phyloP scores from a whole-genome alignment of 805 yeast species.

The Candida vaughaniae region DNA sequence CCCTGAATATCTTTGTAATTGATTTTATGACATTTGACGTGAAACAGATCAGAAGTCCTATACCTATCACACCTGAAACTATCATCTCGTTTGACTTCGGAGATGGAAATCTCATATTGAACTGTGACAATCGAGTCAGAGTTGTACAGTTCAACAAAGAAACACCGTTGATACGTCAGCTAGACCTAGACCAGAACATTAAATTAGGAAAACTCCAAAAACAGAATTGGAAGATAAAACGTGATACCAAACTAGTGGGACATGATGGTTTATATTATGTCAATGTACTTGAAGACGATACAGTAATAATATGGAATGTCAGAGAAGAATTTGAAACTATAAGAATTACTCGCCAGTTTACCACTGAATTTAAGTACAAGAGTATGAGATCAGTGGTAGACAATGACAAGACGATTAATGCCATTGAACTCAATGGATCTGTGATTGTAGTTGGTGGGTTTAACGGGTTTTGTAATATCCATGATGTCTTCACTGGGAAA shows the following conservation, averaged over 20 bases:
- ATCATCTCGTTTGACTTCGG: conserved; percentile 33
- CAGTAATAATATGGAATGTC: conserved; percentile 43
- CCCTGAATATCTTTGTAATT: conserved; percentile 16
- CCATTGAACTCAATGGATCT: conserved; percentile 33
- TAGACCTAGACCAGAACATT: conserved; percentile 7
- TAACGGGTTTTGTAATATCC: conserved; percentile 42
- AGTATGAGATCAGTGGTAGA: conserved; percentile 8
- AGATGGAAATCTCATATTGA: conserved; percentile 26
- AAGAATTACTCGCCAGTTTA: conserved; percentile 17
- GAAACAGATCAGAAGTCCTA: conserved; percentile 5
- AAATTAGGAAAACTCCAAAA: conserved; percentile 14
- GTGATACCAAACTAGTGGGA: conserved; percentile 31
- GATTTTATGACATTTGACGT: conserved; percentile 15
- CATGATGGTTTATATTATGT: conserved; percentile 42
- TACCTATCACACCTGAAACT: conserved; percentile 5
- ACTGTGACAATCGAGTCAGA: conserved; percentile 18
- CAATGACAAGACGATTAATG: conserved; percentile 14
- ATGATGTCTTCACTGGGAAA: conserved; percentile 44
- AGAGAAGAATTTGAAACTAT: conserved; percentile 24
- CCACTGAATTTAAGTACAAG: conserved; percentile 23
- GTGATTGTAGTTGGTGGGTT: conserved; percentile 40
- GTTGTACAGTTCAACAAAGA: conserved; percentile 21
- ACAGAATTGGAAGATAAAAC: neutral
- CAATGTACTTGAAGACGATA: conserved; percentile 38
- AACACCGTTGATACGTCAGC: neutral